phyloP scores from a whole-genome alignment of 2,329 filamentous ascomycete species.

The Hypoxylon sp. region DNA sequence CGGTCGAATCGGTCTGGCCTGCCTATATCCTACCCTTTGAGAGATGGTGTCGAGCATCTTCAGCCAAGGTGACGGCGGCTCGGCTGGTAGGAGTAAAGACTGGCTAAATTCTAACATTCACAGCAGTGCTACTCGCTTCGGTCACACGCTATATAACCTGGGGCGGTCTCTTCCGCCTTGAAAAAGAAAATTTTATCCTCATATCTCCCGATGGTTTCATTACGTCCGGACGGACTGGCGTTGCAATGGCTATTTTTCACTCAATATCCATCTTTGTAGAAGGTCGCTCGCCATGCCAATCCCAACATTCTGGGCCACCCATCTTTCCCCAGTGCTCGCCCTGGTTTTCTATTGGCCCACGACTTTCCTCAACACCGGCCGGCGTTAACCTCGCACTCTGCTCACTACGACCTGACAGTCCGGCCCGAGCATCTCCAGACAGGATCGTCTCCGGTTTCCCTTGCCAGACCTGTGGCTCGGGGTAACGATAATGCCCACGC shows the following conservation, averaged over 20 bases:
- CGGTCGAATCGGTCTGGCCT: conserved; percentile 19
- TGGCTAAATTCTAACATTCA: conserved; percentile 20
- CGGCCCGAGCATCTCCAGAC: conserved; percentile 14
- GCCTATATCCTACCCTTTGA: conserved; percentile 4
- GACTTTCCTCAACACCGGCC: conserved; percentile 6
- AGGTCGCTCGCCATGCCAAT: conserved; percentile 17
- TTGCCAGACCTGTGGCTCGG: conserved; percentile 21
- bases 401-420: conserved; percentile 21
- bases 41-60: not conserved
- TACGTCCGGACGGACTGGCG: conserved; percentile 21
- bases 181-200: conserved; percentile 2
- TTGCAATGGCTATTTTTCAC: conserved; percentile 20
- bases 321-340: conserved; percentile 23
- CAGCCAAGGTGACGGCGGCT: conserved; percentile 8
- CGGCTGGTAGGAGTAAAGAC: conserved; percentile 9
- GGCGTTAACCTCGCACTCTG: conserved; percentile 14
- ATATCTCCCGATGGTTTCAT: conserved; percentile 26
- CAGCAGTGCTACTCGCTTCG: conserved; percentile 10
- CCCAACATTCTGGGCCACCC: conserved; percentile 30
- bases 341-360: conserved; percentile 30
- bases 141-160: conserved; percentile 26
- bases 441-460: conserved; percentile 8
- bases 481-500: conserved; percentile 23
- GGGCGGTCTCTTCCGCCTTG: conserved; percentile 19
- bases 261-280: conserved; percentile 21